These are phyloP conservation scores for Auricularia sp. DNA, from an alignment of 768 basidiomycete genomes.

Conservation along the genomic window DNA sequence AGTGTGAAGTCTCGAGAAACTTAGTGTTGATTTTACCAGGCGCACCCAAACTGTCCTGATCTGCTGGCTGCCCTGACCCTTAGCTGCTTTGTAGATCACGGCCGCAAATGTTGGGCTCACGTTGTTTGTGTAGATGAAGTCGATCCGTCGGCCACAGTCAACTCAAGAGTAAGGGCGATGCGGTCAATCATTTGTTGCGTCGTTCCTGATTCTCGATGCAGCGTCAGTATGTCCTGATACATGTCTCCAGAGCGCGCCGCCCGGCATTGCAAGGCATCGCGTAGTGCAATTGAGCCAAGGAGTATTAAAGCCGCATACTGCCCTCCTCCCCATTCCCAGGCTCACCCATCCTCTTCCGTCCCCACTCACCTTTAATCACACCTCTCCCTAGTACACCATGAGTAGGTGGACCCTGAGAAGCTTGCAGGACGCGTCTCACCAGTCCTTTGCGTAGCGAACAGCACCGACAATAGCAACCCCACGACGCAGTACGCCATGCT, in stretches of 20 bases:
- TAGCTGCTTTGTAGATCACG: neutral
- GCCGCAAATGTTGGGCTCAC: neutral
- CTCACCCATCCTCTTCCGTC: neutral
- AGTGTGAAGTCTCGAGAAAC: no score
- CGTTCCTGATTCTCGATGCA: neutral
- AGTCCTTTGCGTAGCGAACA: neutral
- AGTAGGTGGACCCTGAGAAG: neutral
- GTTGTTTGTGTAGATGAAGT: neutral
- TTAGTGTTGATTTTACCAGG: neutral
- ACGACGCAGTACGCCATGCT: neutral
- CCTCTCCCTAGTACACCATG: neutral
- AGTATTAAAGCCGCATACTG: neutral
- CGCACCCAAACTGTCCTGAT: neutral
- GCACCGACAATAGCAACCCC: neutral
- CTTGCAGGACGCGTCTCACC: neutral
- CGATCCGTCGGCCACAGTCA: neutral
- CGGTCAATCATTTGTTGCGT: neutral
- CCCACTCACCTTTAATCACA: neutral
- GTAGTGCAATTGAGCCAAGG: neutral
- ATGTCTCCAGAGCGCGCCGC: neutral
- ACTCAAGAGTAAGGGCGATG: neutral
- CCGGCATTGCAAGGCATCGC: neutral
- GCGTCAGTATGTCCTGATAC: neutral
- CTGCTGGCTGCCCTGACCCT: neutral
- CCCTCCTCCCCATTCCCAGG: neutral